Conservation (phyloP, 1,139 yeast species). For the Nakaseomyces uthaithaninus region DNA sequence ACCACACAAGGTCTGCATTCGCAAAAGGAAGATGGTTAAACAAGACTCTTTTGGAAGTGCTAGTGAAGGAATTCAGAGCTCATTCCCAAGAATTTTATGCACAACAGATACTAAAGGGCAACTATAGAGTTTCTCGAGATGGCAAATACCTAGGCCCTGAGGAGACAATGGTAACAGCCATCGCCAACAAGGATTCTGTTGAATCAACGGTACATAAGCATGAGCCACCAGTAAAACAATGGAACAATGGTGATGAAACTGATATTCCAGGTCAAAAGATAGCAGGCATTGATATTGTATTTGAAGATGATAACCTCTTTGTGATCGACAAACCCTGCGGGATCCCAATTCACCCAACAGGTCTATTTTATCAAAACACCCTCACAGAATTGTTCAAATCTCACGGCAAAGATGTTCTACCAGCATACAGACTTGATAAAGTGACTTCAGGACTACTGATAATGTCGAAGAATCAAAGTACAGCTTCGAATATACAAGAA, state of each 20-base stretch:
- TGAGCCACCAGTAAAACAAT: conserved; percentile 47
- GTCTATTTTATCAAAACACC: conserved; percentile 53
- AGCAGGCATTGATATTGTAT: conserved; percentile 37
- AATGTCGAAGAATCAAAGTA: conserved; percentile 42
- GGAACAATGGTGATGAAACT: conserved; percentile 17
- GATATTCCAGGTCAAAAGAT: conserved; percentile 11
- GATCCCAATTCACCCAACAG: conserved; percentile 74
- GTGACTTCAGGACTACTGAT: conserved; percentile 68
- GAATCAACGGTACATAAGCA: conserved; percentile 47
- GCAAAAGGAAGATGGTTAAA: conserved; percentile 88
- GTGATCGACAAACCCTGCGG: conserved; percentile 72
- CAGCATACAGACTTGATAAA: conserved; percentile 66
- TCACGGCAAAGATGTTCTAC: conserved; percentile 36
- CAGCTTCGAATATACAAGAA: conserved; percentile 40
- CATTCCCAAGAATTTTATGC: conserved; percentile 18
- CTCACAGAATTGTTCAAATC: conserved; percentile 50
- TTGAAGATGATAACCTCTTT: conserved; percentile 42
- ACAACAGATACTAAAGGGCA: conserved; percentile 17
- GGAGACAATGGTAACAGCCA: conserved; percentile 13
- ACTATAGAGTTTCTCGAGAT: conserved; percentile 20
- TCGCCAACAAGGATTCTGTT: conserved; percentile 43
- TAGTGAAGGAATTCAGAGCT: conserved; percentile 60
- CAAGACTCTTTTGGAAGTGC: conserved; percentile 61
- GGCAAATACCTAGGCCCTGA: conserved; percentile 14
- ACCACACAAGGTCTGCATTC: conserved; percentile 68